These are phyloP conservation scores for Wickerhamomyces strasburgensis DNA, from an alignment of 805 yeast species.

Conservation along the genomic window DNA sequence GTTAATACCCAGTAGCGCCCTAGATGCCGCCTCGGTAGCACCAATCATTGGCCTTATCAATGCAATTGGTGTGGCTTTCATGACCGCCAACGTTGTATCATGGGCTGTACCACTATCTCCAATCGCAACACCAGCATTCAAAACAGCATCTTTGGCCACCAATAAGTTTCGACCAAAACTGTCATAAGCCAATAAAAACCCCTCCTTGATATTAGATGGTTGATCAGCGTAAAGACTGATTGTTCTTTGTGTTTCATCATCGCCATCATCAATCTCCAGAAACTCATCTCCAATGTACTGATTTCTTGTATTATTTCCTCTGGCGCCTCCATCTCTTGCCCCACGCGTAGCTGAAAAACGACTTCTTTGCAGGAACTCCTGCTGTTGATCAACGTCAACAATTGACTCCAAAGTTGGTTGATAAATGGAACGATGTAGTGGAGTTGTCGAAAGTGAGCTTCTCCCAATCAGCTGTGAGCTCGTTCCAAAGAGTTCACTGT, in stretches of 20 bases:
- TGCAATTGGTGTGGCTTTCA: constrained; percentile 75
- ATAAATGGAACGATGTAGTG: constrained; percentile 20
- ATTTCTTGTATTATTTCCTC: constrained; percentile 1
- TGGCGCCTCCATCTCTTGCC: background rate
- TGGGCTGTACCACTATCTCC: constrained; percentile 61
- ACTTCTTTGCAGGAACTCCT: background rate
- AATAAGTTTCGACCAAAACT: constrained; percentile 65
- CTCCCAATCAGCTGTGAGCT: constrained; percentile 23
- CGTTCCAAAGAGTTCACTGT: constrained; percentile 22
- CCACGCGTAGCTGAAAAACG: background rate
- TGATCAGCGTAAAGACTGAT: constrained; percentile 81
- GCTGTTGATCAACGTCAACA: constrained; percentile 15
- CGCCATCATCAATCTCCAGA: constrained; percentile 17
- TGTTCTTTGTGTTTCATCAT: constrained; percentile 32
- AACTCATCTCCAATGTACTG: constrained; percentile 4
- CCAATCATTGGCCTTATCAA: constrained; percentile 85
- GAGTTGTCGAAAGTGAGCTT: constrained; percentile 18
- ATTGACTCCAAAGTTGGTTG: constrained; percentile 26
- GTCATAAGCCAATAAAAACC: constrained; percentile 67
- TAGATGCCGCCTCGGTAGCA: constrained; percentile 84
- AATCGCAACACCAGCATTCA: constrained; percentile 55
- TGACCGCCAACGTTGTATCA: constrained; percentile 61
- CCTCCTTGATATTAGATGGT: constrained; percentile 67
- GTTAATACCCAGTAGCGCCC: constrained; percentile 75
- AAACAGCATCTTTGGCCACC: constrained; percentile 60